phyloP scores from a whole-genome alignment of 2,329 filamentous ascomycete genomes.

The Pseudogymnoascus sp. region DNA sequence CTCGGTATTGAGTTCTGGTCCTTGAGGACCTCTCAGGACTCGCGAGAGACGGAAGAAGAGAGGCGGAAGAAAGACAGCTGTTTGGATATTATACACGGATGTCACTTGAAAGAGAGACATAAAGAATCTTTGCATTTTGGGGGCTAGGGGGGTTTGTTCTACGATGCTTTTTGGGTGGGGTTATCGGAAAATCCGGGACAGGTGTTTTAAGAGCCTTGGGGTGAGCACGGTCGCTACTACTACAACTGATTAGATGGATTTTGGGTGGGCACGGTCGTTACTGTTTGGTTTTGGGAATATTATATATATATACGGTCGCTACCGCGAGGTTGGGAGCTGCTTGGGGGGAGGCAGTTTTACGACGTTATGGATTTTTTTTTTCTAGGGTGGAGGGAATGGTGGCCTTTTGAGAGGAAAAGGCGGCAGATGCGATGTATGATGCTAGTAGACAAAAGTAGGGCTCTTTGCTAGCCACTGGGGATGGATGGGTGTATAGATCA shows the following conservation, averaged over 20 bases:
- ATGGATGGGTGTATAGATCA: not conserved
- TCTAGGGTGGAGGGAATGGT: not conserved
- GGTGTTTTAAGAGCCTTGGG: not conserved
- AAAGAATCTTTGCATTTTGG: not conserved
- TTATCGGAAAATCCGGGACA: not conserved
- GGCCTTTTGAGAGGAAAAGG: not conserved
- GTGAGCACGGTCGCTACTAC: not conserved
- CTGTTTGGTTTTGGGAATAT: not conserved
- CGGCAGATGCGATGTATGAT: not conserved
- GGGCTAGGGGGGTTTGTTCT: not conserved
- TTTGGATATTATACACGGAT: not conserved
- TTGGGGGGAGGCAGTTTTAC: not conserved
- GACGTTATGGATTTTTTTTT: not conserved
- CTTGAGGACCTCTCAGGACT: not conserved
- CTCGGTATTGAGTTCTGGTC: not conserved
- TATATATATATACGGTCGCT: not conserved
- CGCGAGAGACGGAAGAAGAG: not conserved
- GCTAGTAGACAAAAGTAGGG: constrained; percentile 1
- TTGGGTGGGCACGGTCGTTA: not conserved
- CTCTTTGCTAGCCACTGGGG: not conserved
- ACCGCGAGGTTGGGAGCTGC: not conserved
- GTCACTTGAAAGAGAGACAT: not conserved
- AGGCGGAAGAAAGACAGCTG: not conserved
- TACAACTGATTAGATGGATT: not conserved
- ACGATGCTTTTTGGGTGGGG: not conserved